Evolutionary conservation across 2,329 filamentous ascomycete genomes (phyloP).

Genomic region (Zopfia rhizophila): DNA sequence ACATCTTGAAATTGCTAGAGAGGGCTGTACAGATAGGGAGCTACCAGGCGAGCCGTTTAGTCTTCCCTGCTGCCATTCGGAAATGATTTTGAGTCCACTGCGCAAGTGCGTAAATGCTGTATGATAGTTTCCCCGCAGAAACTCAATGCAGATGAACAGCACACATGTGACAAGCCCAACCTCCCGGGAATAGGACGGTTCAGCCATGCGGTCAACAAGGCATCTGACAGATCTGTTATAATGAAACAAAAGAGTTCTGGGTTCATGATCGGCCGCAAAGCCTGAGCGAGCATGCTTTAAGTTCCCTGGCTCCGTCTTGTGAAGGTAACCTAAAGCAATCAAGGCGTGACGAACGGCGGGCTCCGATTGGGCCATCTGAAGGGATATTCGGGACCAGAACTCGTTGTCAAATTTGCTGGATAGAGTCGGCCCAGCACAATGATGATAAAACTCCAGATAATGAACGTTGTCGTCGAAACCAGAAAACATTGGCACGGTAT

Average conservation of each 20-base stretch:
- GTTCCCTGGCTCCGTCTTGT: slow-evolving; percentile 31
- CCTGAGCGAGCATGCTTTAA: slow-evolving; percentile 30
- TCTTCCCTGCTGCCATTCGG: slow-evolving; percentile 16
- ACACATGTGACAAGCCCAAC: slow-evolving; percentile 56
- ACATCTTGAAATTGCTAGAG: slow-evolving; percentile 1
- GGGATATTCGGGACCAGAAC: slow-evolving; percentile 55
- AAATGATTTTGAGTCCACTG: slow-evolving; percentile 55
- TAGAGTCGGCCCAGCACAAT: slow-evolving; percentile 49
- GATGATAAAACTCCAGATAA: slow-evolving; percentile 55
- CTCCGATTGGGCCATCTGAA: slow-evolving; percentile 55
- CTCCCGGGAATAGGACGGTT: slow-evolving; percentile 43
- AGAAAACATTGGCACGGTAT: slow-evolving; percentile 16
- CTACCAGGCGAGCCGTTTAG: slow-evolving; percentile 3
- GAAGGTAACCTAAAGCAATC: slow-evolving; percentile 54
- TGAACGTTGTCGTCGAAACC: slow-evolving; percentile 27
- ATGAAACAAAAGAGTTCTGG: slow-evolving; percentile 48
- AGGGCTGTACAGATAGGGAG: background rate
- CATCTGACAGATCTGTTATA: slow-evolving; percentile 55
- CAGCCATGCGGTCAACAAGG: slow-evolving; percentile 45
- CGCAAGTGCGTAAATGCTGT: slow-evolving; percentile 55
- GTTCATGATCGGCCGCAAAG: slow-evolving; percentile 14
- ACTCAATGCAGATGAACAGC: slow-evolving; percentile 57
- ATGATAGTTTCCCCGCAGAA: slow-evolving; percentile 54
- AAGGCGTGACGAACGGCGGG: slow-evolving; percentile 56
- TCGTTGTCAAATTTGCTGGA: slow-evolving; percentile 44